Evolutionary conservation across 768 basidiomycete genomes (phyloP).

Genomic region (Leccinum variicolor): DNA sequence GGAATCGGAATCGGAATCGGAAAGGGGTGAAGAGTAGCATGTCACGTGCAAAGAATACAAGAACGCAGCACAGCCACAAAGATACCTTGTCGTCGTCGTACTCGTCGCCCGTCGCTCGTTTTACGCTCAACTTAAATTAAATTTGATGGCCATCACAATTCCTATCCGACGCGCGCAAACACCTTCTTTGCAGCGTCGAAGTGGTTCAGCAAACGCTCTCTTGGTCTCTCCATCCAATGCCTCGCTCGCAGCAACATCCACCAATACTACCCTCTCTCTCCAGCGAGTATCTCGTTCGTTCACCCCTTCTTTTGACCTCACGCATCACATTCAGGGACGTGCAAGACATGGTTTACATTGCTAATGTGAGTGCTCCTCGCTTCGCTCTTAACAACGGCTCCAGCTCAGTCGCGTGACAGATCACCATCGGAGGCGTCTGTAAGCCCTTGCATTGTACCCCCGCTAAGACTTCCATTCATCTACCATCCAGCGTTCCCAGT

Average conservation of each 20-base stretch:
- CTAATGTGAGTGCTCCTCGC: conserved; percentile 52
- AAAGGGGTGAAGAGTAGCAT: background rate
- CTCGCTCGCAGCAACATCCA: conserved; percentile 3
- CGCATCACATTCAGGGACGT: conserved; percentile 48
- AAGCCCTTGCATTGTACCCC: conserved; percentile 9
- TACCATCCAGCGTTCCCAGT: conserved; percentile 55
- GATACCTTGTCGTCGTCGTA: background rate
- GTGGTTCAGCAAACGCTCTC: conserved; percentile 23
- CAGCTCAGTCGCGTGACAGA: conserved; percentile 36
- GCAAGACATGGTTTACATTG: conserved; percentile 75
- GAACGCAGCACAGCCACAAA: conserved; percentile 16
- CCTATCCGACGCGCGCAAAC: conserved; percentile 46
- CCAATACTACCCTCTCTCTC: conserved; percentile 18
- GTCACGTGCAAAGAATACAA: conserved; percentile 5
- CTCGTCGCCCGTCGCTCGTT: conserved; percentile 2
- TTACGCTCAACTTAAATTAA: background rate
- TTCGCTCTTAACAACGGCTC: background rate
- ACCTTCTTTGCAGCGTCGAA: conserved; percentile 35
- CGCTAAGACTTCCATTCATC: background rate
- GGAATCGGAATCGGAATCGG: background rate
- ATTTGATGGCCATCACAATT: conserved; percentile 41
- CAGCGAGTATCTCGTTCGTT: conserved; percentile 16
- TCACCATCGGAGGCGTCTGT: conserved; percentile 65
- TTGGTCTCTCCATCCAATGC: conserved; percentile 19
- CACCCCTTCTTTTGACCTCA: conserved; percentile 1